Conservation (phyloP, 116 monocot genomes). For the Trichopus zeylanicus region DNA sequence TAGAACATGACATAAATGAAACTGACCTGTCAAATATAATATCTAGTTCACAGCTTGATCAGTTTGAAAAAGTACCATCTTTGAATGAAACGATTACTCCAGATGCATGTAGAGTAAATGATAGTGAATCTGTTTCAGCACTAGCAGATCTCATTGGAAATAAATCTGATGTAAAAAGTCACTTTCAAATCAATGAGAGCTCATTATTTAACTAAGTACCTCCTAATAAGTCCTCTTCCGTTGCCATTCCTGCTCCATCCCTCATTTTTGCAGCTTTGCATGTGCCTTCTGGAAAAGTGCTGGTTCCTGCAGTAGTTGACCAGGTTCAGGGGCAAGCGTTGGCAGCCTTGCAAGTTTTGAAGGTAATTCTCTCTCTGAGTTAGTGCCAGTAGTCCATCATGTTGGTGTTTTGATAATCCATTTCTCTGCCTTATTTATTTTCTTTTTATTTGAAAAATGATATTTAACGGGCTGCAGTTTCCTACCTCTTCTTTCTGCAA, state of each 20-base stretch:
- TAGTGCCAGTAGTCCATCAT: too few species aligned
- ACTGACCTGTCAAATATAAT: constrained; percentile 17
- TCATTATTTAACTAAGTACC: constrained; percentile 25
- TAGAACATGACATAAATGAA: constrained; percentile 14
- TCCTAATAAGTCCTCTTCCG: constrained; percentile 32
- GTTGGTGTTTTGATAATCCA: too few species aligned
- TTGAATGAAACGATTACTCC: constrained; percentile 11
- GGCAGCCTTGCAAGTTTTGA: constrained; percentile 78
- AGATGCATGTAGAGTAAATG: constrained; percentile 18
- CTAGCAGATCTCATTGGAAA: constrained; percentile 15
- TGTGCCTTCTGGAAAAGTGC: constrained; percentile 71
- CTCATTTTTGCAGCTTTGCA: constrained; percentile 60
- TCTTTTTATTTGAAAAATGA: too few species aligned
- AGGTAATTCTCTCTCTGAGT: constrained; percentile 39
- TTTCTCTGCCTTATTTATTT: too few species aligned
- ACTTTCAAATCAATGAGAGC: constrained; percentile 20
- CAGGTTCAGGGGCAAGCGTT: constrained; percentile 80
- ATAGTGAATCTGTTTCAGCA: constrained; percentile 17
- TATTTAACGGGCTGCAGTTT: too few species aligned
- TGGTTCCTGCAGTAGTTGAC: constrained; percentile 84
- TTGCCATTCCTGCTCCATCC: constrained; percentile 91
- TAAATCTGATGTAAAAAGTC: constrained; percentile 16
- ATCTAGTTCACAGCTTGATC: constrained; percentile 21
- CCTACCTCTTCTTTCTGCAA: too few species aligned
- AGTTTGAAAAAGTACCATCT: constrained; percentile 13